Evolutionary conservation across 2,329 filamentous ascomycete genomes (phyloP).

Genomic region (Cladobotryum protrusum): DNA sequence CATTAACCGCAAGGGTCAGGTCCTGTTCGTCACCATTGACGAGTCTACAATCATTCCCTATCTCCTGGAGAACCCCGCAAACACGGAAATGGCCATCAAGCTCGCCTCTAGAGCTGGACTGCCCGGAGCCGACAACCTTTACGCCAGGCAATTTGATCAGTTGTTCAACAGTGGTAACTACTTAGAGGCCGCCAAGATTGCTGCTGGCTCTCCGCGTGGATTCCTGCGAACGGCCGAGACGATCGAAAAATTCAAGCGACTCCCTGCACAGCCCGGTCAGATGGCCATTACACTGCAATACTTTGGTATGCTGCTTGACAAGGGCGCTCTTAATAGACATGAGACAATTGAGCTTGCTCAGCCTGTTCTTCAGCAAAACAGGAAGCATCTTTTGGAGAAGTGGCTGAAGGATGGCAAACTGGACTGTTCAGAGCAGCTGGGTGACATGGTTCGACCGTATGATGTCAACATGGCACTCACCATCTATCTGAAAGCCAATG

Average conservation of each 20-base stretch:
- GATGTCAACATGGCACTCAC: constrained; percentile 81
- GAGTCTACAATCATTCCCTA: constrained; percentile 90
- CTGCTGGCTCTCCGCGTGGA: constrained; percentile 90
- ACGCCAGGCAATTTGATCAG: constrained; percentile 87
- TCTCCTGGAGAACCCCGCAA: constrained; percentile 91
- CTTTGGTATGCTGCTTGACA: constrained; percentile 94
- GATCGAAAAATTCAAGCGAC: constrained; percentile 89
- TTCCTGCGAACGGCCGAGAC: constrained; percentile 93
- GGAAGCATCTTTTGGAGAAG: constrained; percentile 94
- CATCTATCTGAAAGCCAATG: constrained; percentile 87
- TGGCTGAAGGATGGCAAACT: constrained; percentile 97
- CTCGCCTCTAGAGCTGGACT: constrained; percentile 90
- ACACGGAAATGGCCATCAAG: constrained; percentile 89
- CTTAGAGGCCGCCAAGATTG: constrained; percentile 86
- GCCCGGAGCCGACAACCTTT: constrained; percentile 88
- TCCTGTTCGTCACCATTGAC: constrained; percentile 88
- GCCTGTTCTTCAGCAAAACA: constrained; percentile 86
- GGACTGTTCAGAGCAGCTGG: constrained; percentile 91
- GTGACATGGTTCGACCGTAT: constrained; percentile 85
- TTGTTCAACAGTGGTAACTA: constrained; percentile 76
- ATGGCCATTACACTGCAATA: constrained; percentile 95
- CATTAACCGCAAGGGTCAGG: constrained; percentile 96
- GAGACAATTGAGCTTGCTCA: constrained; percentile 91
- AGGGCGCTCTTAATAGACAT: constrained; percentile 85
- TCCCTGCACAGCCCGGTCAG: constrained; percentile 73